These are phyloP conservation scores for Trypanosomatidae sp. DNA, from an alignment of 208 protist genomes.

Conservation along the genomic window DNA sequence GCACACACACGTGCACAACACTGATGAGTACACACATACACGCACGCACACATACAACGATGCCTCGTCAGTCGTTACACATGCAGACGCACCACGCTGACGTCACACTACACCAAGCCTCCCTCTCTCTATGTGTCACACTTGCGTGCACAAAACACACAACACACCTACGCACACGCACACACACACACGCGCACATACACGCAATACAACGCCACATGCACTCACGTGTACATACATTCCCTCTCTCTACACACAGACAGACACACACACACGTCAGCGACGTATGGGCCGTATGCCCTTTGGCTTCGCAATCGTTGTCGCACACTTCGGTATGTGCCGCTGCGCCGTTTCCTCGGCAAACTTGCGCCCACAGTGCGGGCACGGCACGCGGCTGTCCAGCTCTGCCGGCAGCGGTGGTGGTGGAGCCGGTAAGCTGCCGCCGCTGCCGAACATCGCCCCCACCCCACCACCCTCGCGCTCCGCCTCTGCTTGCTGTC, in stretches of 20 bases:
- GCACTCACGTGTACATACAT: no score
- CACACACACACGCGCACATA: background rate
- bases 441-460: constrained; percentile 1
- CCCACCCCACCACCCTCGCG: background rate
- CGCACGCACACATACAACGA: no score
- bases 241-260: no score
- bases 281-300: constrained; percentile 49
- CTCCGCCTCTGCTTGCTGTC: constrained; percentile 12
- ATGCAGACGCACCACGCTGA: no score
- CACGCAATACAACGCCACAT: no score
- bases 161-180: no score
- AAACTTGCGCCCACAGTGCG: constrained; percentile 85
- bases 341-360: constrained; percentile 55
- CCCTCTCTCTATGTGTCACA: no score
- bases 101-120: no score
- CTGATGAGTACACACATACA: no score
- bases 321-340: constrained; percentile 86
- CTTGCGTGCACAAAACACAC: no score
- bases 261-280: constrained; percentile 6
- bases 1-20: no score
- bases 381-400: constrained; percentile 77
- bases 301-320: constrained; percentile 78
- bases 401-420: constrained; percentile 25
- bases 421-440: constrained; percentile 12
- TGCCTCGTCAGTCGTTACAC: no score